Base-by-base conservation (phyloP, 805 yeast genomes). In the Ogataea henricii region DNA sequence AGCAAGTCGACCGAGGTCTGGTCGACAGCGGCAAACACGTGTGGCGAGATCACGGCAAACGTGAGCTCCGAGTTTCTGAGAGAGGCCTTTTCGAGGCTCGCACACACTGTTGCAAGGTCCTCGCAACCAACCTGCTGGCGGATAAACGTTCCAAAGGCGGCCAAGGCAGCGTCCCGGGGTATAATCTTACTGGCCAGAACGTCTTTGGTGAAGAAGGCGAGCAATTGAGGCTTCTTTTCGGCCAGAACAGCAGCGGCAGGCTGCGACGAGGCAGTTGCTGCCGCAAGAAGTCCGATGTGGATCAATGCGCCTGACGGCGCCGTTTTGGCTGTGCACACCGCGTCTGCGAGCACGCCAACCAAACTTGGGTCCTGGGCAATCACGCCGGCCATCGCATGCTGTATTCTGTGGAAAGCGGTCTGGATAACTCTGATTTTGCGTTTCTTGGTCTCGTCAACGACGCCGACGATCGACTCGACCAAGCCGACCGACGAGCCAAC, bases 61-160 rank as follows among this genome's bases (percentile, higher is more conserved):
- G 88, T 78, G 32, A 71, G 65, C 59, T 89, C 97, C 0, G 96
- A 85, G 2, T 95, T 81, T 64, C 96, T 78, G 53, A 91, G 71
- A 42, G 85, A 72, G 1, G 91, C 78, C 61, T 86, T 89, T 58
- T 87, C 91, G 41, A 91, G 58, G 16, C 78, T 74, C 1, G 95
- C 9, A 14, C n/a, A 89, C 6, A 64, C 12, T 2, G 52, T 18
- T 5, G 46, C 44, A 13, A 57, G 49, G 6, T 58, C 55, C 9
- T 52, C 48, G 0, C 12, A 9, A 3, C 49, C 13, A 14, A 55
- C 41, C 17, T 52, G 38, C 3, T 26, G 27, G 5, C 32, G 25
- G 6, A 63, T 18, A 45, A 47, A 63, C 2, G 14, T 4, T 7
- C 51, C 58, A 42, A 62, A 65, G 1, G 48, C 16, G 6, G 45